Evolutionary conservation across 2,329 filamentous ascomycete genomes (phyloP).

Genomic region (Sordariomycetes sp.): DNA sequence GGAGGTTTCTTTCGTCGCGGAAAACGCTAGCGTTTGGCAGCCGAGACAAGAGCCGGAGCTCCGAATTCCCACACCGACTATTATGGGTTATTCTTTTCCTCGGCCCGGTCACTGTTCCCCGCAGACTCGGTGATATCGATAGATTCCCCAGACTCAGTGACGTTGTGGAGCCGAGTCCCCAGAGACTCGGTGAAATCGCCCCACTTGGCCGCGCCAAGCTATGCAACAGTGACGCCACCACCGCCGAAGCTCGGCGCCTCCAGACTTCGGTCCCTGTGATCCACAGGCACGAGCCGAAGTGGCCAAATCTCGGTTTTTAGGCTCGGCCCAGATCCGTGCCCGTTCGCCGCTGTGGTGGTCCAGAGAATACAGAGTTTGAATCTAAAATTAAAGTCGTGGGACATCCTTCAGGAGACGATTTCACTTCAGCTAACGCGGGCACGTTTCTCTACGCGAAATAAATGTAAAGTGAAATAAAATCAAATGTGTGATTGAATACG

Average conservation of each 20-base stretch:
- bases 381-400: no score
- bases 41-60: background rate
- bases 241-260: no score
- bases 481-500: background rate
- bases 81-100: background rate
- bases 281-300: no score
- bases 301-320: no score
- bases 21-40: background rate
- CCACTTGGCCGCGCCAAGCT: background rate
- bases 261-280: no score
- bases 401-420: no score
- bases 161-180: background rate
- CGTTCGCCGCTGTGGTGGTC: no score
- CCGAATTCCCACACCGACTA: background rate
- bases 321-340: no score
- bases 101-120: background rate
- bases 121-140: background rate
- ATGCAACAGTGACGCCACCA: background rate
- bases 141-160: constrained; percentile 1
- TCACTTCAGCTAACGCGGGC: no score
- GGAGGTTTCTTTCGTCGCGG: background rate
- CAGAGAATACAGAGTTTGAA: no score
- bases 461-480: no score
- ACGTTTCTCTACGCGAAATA: no score
- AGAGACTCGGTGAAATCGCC: background rate